Percentiles rank a stretch among this genome's conserved stretches.
phyloP scores from a whole-genome alignment of 2,329 filamentous ascomycete species.

The Fusarium sacchari region DNA sequence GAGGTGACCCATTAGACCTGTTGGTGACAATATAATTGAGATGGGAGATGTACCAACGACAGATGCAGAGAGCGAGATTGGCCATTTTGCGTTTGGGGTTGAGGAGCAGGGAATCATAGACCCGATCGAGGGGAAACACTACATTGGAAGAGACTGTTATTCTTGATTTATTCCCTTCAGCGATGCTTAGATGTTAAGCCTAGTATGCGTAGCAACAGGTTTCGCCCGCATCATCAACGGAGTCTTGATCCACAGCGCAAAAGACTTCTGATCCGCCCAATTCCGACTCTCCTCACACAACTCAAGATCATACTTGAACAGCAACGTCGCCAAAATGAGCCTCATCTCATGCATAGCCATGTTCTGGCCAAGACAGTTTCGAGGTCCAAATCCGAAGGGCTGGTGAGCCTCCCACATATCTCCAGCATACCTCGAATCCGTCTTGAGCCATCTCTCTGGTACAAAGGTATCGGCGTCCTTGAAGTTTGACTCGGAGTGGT shows the following conservation, averaged over 20 bases:
- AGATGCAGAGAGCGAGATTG: neutral
- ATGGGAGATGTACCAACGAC: neutral
- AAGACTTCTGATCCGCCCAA: conserved; percentile 11
- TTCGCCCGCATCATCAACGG: conserved; percentile 5
- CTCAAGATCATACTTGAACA: conserved; percentile 10
- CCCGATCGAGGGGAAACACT: neutral
- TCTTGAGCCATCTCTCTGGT: conserved; percentile 12
- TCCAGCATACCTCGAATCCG: neutral
- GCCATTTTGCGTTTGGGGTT: neutral
- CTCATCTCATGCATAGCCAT: conserved; percentile 29
- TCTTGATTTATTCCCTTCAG: rapidly evolving
- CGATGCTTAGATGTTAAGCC: neutral
- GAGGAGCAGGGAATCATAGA: neutral
- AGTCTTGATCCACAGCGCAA: conserved; percentile 8
- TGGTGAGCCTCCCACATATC: conserved; percentile 14
- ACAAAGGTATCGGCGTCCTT: neutral
- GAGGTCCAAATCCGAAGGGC: neutral
- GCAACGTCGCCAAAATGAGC: neutral
- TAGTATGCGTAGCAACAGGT: neutral
- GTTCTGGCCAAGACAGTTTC: conserved; percentile 2
- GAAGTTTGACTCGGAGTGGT: conserved; percentile 12
- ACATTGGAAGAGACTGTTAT: neutral
- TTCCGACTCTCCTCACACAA: neutral
- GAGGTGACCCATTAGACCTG: rapidly evolving
- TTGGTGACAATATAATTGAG: neutral